Evolutionary conservation across 2,329 filamentous ascomycete species (phyloP).

Genomic region (Paracoccidioides lutzii): DNA sequence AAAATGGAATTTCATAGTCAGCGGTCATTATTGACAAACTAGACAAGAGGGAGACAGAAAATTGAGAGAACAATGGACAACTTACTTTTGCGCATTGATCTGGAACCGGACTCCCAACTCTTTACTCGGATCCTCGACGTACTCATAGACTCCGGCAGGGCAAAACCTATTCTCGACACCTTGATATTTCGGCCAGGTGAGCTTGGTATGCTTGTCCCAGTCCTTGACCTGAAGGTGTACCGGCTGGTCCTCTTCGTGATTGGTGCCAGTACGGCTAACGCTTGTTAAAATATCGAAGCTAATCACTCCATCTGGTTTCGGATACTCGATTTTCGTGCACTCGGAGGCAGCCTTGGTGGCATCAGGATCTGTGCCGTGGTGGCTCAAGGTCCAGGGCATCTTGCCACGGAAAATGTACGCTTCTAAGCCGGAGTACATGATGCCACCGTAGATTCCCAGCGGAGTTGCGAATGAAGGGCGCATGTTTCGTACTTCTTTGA

Average conservation of each 20-base stretch:
- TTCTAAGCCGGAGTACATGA: constrained; percentile 87
- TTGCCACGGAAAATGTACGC: constrained; percentile 76
- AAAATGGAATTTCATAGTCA: neutral
- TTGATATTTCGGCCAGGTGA: constrained; percentile 76
- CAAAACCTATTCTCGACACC: constrained; percentile 95
- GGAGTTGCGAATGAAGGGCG: constrained; percentile 84
- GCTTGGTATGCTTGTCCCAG: constrained; percentile 78
- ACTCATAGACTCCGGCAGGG: constrained; percentile 94
- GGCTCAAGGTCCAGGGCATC: constrained; percentile 82
- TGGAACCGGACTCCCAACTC: constrained; percentile 85
- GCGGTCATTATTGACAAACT: neutral
- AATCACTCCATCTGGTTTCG: constrained; percentile 90
- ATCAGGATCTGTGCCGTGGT: constrained; percentile 63
- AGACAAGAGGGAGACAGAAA: neutral
- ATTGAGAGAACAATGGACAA: neutral
- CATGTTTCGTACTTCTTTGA: constrained; percentile 94
- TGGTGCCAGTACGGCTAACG: constrained; percentile 88
- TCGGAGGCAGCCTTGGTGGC: constrained; percentile 68
- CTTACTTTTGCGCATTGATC: constrained; percentile 95
- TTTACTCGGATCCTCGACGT: constrained; percentile 83
- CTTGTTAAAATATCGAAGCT: constrained; percentile 93
- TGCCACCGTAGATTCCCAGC: constrained; percentile 76
- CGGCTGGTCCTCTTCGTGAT: constrained; percentile 97
- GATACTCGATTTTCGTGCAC: constrained; percentile 84
- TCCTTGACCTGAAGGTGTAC: constrained; percentile 91